Evolutionary conservation across 1,284 basidiomycete genomes (phyloP).

Genomic region (Calocybe gambosa): DNA sequence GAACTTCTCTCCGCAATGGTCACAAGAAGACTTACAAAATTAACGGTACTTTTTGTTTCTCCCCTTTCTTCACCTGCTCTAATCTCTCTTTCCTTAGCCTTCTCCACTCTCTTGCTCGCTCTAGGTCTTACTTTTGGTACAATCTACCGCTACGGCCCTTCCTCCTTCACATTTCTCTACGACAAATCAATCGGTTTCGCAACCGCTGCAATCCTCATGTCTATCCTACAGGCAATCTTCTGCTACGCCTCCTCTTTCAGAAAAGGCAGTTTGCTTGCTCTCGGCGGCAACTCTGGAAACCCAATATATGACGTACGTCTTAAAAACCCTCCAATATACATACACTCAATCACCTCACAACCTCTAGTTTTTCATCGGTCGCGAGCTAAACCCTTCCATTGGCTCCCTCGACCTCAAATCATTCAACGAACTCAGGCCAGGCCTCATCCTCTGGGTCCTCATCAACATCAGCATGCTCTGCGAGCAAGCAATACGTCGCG

Average conservation of each 20-base stretch:
- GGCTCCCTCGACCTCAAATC: slow-evolving; percentile 93
- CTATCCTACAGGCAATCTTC: slow-evolving; percentile 66
- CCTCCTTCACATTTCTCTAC: slow-evolving; percentile 85
- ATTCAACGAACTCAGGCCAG: slow-evolving; percentile 95
- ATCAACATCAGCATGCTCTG: slow-evolving; percentile 91
- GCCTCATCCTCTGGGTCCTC: slow-evolving; percentile 92
- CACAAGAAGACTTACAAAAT: slow-evolving; percentile 85
- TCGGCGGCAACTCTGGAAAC: slow-evolving; percentile 90
- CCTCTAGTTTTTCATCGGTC: slow-evolving; percentile 93
- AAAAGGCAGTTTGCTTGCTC: slow-evolving; percentile 67
- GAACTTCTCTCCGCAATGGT: slow-evolving; percentile 76
- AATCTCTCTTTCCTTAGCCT: slow-evolving; percentile 47
- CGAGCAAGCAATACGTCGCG: slow-evolving; percentile 79
- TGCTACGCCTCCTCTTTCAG: slow-evolving; percentile 76
- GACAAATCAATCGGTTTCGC: slow-evolving; percentile 89
- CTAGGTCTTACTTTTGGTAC: slow-evolving; percentile 65
- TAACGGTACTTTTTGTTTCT: slow-evolving; percentile 59
- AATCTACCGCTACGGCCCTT: slow-evolving; percentile 70
- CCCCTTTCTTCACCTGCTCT: neutral
- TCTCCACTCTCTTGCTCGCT: slow-evolving; percentile 80
- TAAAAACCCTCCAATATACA: no score
- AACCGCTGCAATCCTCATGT: slow-evolving; percentile 81
- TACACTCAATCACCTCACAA: no score
- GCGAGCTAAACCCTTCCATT: slow-evolving; percentile 89
- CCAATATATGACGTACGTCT: slow-evolving; percentile 87